A percentile compares a stretch with the other conserved stretches of the same genome.
These are phyloP conservation scores for Ceratobasidium sp. DNA, from an alignment of 1,284 basidiomycete species.

Conservation along the genomic window DNA sequence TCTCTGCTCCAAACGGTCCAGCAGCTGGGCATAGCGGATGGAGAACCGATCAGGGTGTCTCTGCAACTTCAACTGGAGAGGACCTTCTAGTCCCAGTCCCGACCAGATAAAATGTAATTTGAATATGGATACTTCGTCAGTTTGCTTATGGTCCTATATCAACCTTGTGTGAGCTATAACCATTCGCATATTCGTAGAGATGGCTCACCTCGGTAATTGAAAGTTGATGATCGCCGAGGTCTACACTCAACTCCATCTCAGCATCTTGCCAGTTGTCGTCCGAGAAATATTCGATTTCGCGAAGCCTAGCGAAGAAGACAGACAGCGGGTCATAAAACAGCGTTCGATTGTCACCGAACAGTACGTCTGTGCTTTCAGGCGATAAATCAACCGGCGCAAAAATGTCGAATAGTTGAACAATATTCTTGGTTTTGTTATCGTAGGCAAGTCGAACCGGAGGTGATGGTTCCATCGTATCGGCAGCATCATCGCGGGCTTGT, in stretches of 20 bases:
- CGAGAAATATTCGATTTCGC: slow-evolving; percentile 27
- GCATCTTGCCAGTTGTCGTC: slow-evolving; percentile 19
- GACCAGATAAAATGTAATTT: slow-evolving; percentile 27
- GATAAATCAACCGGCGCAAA: slow-evolving; percentile 13
- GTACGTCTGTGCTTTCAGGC: background rate
- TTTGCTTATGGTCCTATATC: slow-evolving; percentile 32
- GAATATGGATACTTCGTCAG: slow-evolving; percentile 24
- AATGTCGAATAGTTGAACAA: slow-evolving; percentile 2
- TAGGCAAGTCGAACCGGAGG: slow-evolving; percentile 32
- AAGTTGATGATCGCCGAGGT: background rate
- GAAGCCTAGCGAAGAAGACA: slow-evolving; percentile 19
- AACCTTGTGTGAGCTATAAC: background rate
- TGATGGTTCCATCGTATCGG: slow-evolving; percentile 40
- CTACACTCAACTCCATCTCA: slow-evolving; percentile 20
- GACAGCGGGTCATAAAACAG: slow-evolving; percentile 34
- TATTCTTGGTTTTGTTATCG: background rate
- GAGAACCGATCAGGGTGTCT: slow-evolving; percentile 18
- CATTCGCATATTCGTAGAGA: background rate
- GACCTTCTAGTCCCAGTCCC: slow-evolving; percentile 24
- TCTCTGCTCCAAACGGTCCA: slow-evolving; percentile 30
- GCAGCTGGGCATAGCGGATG: slow-evolving; percentile 8
- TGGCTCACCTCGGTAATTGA: slow-evolving; percentile 29
- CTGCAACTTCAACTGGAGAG: slow-evolving; percentile 2
- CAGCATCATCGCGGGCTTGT: slow-evolving; percentile 35
- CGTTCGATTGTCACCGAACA: slow-evolving; percentile 34